Percentiles rank a stretch among this genome's conserved stretches.
These are phyloP conservation scores for Trichosanthes cucumerina DNA, from an alignment of 306 rosid species.

Conservation along the genomic window DNA sequence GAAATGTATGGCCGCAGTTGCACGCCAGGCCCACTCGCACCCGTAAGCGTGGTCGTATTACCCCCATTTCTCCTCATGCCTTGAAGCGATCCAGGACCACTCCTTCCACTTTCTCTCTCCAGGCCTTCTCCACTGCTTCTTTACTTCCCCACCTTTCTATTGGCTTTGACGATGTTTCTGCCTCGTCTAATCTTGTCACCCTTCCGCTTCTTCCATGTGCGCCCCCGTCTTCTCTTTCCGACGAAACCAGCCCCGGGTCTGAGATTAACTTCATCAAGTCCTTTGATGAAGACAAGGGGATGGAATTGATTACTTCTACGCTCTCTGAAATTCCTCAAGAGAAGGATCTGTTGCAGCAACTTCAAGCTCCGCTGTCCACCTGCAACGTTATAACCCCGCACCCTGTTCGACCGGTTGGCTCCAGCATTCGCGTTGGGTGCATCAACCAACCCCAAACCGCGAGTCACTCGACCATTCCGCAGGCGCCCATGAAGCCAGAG, in stretches of 20 bases:
- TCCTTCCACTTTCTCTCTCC: neutral
- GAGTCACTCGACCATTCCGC: neutral
- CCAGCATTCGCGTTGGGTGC: constrained; percentile 57
- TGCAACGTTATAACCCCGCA: constrained; percentile 52
- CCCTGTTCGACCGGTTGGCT: constrained; percentile 69
- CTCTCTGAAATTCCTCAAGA: constrained; percentile 50
- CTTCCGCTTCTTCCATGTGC: constrained; percentile 52
- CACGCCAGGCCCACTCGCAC: constrained; percentile 90
- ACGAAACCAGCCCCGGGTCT: constrained; percentile 7
- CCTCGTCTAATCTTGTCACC: constrained; percentile 22
- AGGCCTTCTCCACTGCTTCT: constrained; percentile 27
- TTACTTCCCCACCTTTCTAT: constrained; percentile 29
- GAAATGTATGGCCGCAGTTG: constrained; percentile 73
- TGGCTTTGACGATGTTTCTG: constrained; percentile 3
- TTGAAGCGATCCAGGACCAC: constrained; percentile 39
- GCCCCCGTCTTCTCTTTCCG: constrained; percentile 9
- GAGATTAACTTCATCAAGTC: constrained; percentile 20
- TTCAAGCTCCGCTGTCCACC: constrained; percentile 26
- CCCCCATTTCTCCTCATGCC: constrained; percentile 34
- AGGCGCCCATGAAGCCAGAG: constrained; percentile 29
- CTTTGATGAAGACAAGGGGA: constrained; percentile 11
- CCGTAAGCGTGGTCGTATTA: constrained; percentile 58
- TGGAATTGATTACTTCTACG: constrained; percentile 30
- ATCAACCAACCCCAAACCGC: constrained; percentile 28
- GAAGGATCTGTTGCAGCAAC: constrained; percentile 50